Percentiles rank a stretch among this genome's conserved stretches.
Conservation (phyloP, 306 rosid species). For the Glycine latifolia region DNA sequence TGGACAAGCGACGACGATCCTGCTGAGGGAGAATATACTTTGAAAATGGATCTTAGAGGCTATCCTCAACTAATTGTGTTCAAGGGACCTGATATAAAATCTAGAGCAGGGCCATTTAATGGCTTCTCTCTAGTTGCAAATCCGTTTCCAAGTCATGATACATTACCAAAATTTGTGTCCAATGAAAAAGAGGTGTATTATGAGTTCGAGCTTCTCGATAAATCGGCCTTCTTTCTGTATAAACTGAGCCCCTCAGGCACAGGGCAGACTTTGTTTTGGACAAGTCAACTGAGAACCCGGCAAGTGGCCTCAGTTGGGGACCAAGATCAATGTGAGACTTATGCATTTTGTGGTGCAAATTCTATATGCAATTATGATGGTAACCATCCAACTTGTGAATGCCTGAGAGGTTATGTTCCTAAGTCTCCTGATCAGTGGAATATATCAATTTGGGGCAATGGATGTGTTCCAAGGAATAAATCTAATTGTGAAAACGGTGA, state of each 20-base stretch:
- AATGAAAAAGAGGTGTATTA: not conserved
- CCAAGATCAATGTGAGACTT: conserved; percentile 14
- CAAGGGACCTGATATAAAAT: not conserved
- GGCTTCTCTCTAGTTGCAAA: conserved; percentile 28
- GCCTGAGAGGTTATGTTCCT: conserved; percentile 38
- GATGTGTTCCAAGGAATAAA: conserved; percentile 4
- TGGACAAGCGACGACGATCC: conserved; percentile 49
- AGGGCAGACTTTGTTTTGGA: not conserved
- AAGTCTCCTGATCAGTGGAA: conserved; percentile 2
- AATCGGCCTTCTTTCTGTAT: rapidly evolving
- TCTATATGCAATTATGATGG: not conserved
- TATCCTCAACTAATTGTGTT: conserved; percentile 31
- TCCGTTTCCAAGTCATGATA: not conserved
- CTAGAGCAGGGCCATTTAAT: conserved; percentile 44
- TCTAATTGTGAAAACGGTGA: not conserved
- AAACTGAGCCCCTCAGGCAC: not conserved
- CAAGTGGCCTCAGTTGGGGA: not conserved
- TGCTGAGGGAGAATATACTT: conserved; percentile 30
- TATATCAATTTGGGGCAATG: not conserved
- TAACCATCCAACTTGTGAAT: not conserved
- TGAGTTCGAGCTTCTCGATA: not conserved
- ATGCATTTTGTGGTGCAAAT: conserved; percentile 22
- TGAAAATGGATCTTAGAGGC: conserved; percentile 9
- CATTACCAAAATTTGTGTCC: not conserved
- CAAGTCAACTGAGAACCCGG: not conserved